Evolutionary conservation across 1,284 basidiomycete species (phyloP).

Genomic region (Fomitopsis schrenkii): DNA sequence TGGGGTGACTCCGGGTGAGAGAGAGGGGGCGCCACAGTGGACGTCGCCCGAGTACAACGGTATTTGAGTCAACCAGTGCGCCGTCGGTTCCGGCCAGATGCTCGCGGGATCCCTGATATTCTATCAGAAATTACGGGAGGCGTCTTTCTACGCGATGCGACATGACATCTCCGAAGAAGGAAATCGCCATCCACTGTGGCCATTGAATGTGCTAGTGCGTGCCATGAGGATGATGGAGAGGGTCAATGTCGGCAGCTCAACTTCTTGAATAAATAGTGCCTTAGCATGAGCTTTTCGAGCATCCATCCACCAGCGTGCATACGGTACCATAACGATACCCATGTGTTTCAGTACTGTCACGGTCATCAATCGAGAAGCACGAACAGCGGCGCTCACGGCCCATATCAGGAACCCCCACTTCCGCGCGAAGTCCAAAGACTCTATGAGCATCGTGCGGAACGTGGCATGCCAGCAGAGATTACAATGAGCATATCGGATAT

Average conservation of each 20-base stretch:
- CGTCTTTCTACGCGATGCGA: neutral
- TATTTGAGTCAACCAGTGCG: neutral
- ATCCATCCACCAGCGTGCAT: no score
- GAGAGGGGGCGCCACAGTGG: neutral
- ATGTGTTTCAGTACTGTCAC: no score
- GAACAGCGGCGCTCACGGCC: no score
- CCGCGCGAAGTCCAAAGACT: neutral
- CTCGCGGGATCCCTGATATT: neutral
- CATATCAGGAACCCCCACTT: neutral
- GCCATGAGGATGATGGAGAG: neutral
- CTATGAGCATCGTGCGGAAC: no score
- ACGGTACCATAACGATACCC: no score
- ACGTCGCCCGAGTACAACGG: neutral
- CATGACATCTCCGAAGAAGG: neutral
- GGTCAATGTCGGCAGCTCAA: neutral
- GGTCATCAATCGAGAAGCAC: no score
- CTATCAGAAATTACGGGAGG: neutral
- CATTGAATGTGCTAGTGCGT: neutral
- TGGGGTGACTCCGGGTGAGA: neutral
- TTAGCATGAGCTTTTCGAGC: no score
- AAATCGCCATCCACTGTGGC: neutral
- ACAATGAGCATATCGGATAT: constrained; percentile 4
- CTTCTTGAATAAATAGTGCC: no score
- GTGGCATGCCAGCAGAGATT: neutral
- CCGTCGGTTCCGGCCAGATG: neutral